These are phyloP conservation scores for Sparassis latifolia DNA, from an alignment of 1,284 basidiomycete genomes.

Conservation along the genomic window DNA sequence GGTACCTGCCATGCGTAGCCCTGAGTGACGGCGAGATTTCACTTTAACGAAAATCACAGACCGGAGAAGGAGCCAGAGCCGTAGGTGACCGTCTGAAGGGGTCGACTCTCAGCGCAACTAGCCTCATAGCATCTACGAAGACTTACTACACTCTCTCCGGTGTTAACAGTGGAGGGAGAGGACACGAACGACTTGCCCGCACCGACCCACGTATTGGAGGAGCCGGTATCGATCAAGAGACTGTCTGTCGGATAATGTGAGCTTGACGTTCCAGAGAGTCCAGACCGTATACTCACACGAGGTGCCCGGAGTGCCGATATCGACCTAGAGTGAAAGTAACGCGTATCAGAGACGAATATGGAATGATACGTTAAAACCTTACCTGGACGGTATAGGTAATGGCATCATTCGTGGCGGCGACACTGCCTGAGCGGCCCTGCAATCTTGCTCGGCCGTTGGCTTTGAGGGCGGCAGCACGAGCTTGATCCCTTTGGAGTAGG, in stretches of 20 bases:
- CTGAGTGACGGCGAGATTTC: conserved; percentile 3
- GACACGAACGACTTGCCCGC: conserved; percentile 35
- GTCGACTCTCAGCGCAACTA: not conserved
- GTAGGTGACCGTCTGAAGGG: conserved; percentile 39
- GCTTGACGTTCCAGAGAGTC: not conserved
- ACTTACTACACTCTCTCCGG: conserved; percentile 32
- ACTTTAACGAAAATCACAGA: conserved; percentile 7
- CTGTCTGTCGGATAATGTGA: conserved; percentile 11
- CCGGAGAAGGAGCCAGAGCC: conserved; percentile 47
- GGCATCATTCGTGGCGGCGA: no score
- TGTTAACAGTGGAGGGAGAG: conserved; percentile 40
- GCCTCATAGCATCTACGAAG: not conserved
- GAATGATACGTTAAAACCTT: not conserved
- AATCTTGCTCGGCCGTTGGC: no score
- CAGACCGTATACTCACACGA: not conserved
- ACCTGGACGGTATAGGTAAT: conserved; percentile 12
- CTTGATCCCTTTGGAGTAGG: no score
- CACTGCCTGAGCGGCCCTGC: no score
- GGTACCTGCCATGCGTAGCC: conserved; percentile 22
- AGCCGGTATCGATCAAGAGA: conserved; percentile 24
- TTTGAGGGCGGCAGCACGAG: no score
- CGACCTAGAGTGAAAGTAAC: conserved; percentile 15
- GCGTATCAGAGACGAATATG: no score
- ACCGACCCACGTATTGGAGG: conserved; percentile 64
- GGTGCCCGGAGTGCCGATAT: conserved; percentile 25